Conservation (phyloP, 495 filamentous ascomycete species). For the Neurospora sp. region DNA sequence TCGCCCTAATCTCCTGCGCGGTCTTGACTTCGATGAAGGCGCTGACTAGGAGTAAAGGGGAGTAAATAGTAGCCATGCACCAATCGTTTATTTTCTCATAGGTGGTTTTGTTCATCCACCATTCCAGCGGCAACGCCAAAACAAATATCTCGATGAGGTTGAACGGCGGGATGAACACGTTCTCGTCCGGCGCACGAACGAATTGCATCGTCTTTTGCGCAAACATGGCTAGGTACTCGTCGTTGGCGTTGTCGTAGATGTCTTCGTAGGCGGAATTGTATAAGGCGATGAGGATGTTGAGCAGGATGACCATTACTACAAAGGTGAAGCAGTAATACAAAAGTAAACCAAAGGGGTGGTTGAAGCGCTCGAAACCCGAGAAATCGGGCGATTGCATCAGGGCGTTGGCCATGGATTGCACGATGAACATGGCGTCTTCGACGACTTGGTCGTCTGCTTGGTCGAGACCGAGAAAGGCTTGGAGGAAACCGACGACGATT, state of each 20-base stretch:
- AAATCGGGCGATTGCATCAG: constrained; percentile 90
- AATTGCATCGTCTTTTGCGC: constrained; percentile 91
- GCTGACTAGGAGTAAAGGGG: constrained; percentile 69
- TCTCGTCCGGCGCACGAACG: constrained; percentile 92
- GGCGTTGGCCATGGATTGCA: constrained; percentile 83
- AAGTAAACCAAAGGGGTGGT: constrained; percentile 72
- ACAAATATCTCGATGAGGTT: constrained; percentile 85
- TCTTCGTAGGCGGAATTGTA: constrained; percentile 96
- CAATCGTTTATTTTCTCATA: constrained; percentile 78
- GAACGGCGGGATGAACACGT: constrained; percentile 93
- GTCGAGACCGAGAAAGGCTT: constrained; percentile 92
- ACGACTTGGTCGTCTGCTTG: constrained; percentile 59
- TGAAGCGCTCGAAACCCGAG: constrained; percentile 67
- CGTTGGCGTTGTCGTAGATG: constrained; percentile 87
- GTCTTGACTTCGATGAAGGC: constrained; percentile 63
- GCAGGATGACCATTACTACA: constrained; percentile 83
- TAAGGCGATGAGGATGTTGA: constrained; percentile 91
- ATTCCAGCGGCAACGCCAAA: constrained; percentile 77
- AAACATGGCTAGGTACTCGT: constrained; percentile 89
- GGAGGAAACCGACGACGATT: constrained; percentile 81
- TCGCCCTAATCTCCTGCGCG: constrained; percentile 57
- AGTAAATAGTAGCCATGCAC: constrained; percentile 82
- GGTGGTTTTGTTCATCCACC: constrained; percentile 65
- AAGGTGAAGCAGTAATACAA: constrained; percentile 96
- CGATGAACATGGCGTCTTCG: constrained; percentile 55